A percentile compares a stretch with the other conserved stretches of the same genome.
phyloP scores from a whole-genome alignment of 2,329 filamentous ascomycete genomes.

The Fusarium hainanense region DNA sequence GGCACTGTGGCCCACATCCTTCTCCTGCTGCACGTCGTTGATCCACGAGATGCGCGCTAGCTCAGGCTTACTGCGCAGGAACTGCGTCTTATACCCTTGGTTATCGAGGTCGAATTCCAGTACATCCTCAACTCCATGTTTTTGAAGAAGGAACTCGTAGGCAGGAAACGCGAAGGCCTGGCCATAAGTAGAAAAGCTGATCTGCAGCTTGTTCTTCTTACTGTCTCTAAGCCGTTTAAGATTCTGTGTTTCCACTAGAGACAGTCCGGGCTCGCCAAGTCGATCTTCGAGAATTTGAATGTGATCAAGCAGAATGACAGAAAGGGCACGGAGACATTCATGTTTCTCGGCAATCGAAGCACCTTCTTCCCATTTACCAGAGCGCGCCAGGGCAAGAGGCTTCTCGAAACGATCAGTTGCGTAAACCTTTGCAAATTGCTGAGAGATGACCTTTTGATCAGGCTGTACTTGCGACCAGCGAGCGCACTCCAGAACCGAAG shows the following conservation, averaged over 20 bases:
- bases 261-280: slow-evolving; percentile 45
- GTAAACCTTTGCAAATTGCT: slow-evolving; percentile 62
- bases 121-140: slow-evolving; percentile 73
- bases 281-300: slow-evolving; percentile 55
- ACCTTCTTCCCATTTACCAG: slow-evolving; percentile 67
- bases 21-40: slow-evolving; percentile 84
- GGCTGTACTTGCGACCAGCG: slow-evolving; percentile 61
- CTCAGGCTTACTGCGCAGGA: slow-evolving; percentile 76
- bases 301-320: slow-evolving; percentile 66
- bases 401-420: slow-evolving; percentile 63
- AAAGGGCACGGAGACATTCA: slow-evolving; percentile 64
- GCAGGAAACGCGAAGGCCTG: slow-evolving; percentile 78
- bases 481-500: slow-evolving; percentile 64
- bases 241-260: slow-evolving; percentile 45
- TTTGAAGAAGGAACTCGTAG: slow-evolving; percentile 80
- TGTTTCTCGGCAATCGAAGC: slow-evolving; percentile 70
- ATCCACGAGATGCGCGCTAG: slow-evolving; percentile 91
- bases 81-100: slow-evolving; percentile 77
- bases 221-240: slow-evolving; percentile 53
- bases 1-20: slow-evolving; percentile 79
- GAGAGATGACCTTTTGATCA: slow-evolving; percentile 56
- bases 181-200: slow-evolving; percentile 72
- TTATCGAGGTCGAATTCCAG: slow-evolving; percentile 78
- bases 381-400: slow-evolving; percentile 64
- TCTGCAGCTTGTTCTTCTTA: slow-evolving; percentile 60